A percentile compares a stretch with the other conserved stretches of the same genome.
Evolutionary conservation across 1,139 yeast species (phyloP).

Genomic region (Lodderomyces theae): DNA sequence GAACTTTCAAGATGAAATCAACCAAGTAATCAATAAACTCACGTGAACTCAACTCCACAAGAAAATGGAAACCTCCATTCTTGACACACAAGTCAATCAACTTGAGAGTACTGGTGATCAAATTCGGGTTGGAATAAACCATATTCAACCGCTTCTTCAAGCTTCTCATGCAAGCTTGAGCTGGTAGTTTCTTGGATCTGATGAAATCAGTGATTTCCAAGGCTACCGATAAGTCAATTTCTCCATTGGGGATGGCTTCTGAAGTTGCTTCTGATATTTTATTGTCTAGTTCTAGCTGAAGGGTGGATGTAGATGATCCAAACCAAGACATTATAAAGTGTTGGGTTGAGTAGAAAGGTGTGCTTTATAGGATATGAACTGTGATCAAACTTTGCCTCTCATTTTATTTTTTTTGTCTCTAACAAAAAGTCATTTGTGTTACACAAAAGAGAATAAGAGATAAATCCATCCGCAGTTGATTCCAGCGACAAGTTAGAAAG

Average conservation of each 20-base stretch:
- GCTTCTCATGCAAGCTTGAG: slow-evolving; percentile 82
- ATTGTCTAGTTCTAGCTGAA: slow-evolving; percentile 54
- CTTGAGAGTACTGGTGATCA: slow-evolving; percentile 70
- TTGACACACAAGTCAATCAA: slow-evolving; percentile 84
- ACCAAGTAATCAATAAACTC: slow-evolving; percentile 82
- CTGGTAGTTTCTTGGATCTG: slow-evolving; percentile 76
- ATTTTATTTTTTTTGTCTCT: background rate
- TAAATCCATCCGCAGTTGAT: too few relatives aligned
- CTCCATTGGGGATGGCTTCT: slow-evolving; percentile 89
- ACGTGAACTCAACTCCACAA: slow-evolving; percentile 74
- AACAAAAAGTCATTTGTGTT: background rate
- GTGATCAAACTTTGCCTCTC: slow-evolving; percentile 1
- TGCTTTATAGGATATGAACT: background rate
- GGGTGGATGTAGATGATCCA: slow-evolving; percentile 30
- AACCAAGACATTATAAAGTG: slow-evolving; percentile 59
- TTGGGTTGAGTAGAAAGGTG: background rate
- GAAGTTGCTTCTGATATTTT: slow-evolving; percentile 79
- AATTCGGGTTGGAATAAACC: slow-evolving; percentile 67
- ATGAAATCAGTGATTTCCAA: slow-evolving; percentile 87
- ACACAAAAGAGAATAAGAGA: slow-evolving; percentile 1
- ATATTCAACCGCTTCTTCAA: slow-evolving; percentile 70
- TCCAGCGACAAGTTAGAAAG: too few relatives aligned
- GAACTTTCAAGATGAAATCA: slow-evolving; percentile 37
- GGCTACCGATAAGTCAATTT: slow-evolving; percentile 74
- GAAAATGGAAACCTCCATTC: slow-evolving; percentile 87